Base-by-base conservation (phyloP, 176 grass and related monocot species). In the Aegilops speltoides region DNA sequence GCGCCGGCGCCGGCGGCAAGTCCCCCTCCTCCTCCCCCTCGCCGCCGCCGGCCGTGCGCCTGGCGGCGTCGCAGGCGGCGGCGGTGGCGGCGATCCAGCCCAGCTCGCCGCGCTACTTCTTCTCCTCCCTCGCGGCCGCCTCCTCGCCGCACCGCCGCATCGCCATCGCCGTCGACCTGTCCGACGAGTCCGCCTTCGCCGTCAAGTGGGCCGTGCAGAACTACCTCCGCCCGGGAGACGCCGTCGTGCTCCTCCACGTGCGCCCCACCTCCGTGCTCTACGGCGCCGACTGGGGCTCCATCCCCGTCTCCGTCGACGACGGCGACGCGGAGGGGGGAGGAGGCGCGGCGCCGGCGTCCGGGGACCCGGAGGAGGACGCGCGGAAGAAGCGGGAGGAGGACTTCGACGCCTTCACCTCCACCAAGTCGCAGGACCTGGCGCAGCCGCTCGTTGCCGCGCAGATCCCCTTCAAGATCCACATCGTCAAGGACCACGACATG, bases 401-500 rank as follows among this genome's bases (percentile, higher is more conserved):
- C 80, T 95, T 95, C 64, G 95, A 97, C 74, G 82, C 92, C 75
- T 95, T 97, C 89, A 95, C 95, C 10, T 57, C 95, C 61, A 68
- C 92, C 64, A 97, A 97, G 89, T 93, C 89, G 75, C 86, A 95
- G 79, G 90, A 95, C 81, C 87, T 97, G 40, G 95, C 93, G 62
- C 92, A 95, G 81, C 93, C 95, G 45, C 93, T 97, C 67, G 93
- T 88, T 77, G 89, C 84, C 17, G 90, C 93, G 26, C 87, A 91
- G 86, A 97, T 88, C 87, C 91, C 93, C 16, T 97, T 91, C 76
- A 97, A 95, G 93, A 91, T 97, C 88, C 93, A 97, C 78, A 89
- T 97, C 56, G 95, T 95, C 20, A 97, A 97, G 87, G 95, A 97
- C 80, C 95, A 97, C 82, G 95, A 97, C 91, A 97, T 97, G 95